Evolutionary conservation across 176 grass and related monocot species (phyloP), one percentile per base, ranked within the genome.

Genomic region (Guadua angustifolia): DNA sequence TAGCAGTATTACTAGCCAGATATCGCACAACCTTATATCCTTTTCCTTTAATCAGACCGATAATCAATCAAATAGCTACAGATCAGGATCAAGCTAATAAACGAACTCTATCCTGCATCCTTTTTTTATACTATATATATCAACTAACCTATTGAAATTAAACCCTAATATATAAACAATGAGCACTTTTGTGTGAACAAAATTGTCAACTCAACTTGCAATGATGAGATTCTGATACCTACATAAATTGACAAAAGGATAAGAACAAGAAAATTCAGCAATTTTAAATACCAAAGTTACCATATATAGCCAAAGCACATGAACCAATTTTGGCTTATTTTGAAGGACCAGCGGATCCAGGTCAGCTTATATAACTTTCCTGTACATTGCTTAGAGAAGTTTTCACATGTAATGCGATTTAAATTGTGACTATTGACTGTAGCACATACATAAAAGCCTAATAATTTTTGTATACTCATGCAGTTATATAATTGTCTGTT

Each of bases 151-250:
- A 11, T 59, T 22, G 14, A 45, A 46, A n/a, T 9, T 21, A 77
- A 43, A 16, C 5, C 14, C 46, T 59, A 66, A 11, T 12, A 45
- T 45, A 45, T 66, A 60, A 76, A 51, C 25, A 69, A 15, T n/a
- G 6, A 38, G n/a, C 25, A 26, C 42, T 44, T 42, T 64, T 25
- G 3, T 45, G 61, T 24, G 45, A 35, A 14, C 22, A 77, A 71
- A 66, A 69, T 7, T n/a, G 18, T 35, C 65, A 22, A 46, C 5
- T 24, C 45, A 71, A 32, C 22, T 43, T 78, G 59, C 17, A 44
- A 53, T 75, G 19, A 53, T 50, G n/a, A 75, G 60, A 66, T 56
- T 81, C 59, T 58, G 4, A 25, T 46, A 87, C 57, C 57, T 59
- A 12, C 7, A 62, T 77, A 29, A 55, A 42, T 49, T 52, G 32